Conservation (phyloP, 371 early-diverging fungal genomes). For the Synchytrium microbalum region DNA sequence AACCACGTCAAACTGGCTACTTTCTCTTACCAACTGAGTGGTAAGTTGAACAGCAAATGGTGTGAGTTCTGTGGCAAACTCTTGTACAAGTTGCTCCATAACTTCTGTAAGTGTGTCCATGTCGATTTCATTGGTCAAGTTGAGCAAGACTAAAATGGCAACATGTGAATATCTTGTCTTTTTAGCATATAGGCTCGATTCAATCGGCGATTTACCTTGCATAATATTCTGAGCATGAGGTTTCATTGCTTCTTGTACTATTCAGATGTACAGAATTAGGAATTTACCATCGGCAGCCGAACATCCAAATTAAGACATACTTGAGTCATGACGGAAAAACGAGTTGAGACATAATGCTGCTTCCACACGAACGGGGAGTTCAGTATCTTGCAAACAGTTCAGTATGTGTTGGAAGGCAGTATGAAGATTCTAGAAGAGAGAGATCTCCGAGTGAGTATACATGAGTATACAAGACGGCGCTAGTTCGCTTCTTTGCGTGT, state of each 20-base stretch:
- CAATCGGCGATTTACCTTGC: constrained; percentile 39
- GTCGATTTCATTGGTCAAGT: constrained; percentile 81
- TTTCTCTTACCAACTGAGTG: constrained; percentile 48
- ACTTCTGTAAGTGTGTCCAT: constrained; percentile 77
- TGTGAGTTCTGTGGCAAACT: constrained; percentile 76
- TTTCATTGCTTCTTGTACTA: constrained; percentile 60
- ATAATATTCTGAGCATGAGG: constrained; percentile 74
- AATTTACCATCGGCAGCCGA: not conserved
- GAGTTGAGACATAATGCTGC: constrained; percentile 66
- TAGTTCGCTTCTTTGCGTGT: too few relatives aligned
- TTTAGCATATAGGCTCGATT: not conserved
- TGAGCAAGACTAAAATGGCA: constrained; percentile 63
- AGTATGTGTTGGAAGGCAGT: constrained; percentile 49
- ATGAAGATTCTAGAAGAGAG: constrained; percentile 37
- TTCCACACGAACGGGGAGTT: constrained; percentile 67
- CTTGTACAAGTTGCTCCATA: constrained; percentile 81
- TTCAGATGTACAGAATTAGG: not conserved
- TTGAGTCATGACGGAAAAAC: constrained; percentile 57
- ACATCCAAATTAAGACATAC: too few relatives aligned
- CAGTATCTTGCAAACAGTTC: constrained; percentile 53
- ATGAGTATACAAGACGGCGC: too few relatives aligned
- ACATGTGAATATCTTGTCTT: constrained; percentile 8
- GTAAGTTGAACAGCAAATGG: constrained; percentile 86
- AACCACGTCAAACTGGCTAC: constrained; percentile 1
- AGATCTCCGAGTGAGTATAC: constrained; percentile 22